Percentiles rank a stretch among this genome's conserved stretches.
Evolutionary conservation across 2,329 filamentous ascomycete species (phyloP).

Genomic region (Aspergillus ruber): DNA sequence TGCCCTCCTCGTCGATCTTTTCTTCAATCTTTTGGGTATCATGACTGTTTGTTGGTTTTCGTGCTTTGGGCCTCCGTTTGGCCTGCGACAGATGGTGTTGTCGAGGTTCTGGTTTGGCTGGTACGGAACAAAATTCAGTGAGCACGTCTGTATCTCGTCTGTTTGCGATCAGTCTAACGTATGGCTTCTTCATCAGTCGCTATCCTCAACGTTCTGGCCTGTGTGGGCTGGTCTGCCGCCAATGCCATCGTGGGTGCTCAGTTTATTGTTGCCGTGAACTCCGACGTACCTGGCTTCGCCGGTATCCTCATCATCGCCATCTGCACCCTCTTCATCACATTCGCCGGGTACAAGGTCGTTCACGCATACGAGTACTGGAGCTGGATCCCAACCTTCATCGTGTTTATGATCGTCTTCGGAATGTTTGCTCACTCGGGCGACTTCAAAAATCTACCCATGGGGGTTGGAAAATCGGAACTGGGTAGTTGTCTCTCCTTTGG

Average conservation of each 20-base stretch:
- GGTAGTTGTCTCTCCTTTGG: constrained; percentile 60
- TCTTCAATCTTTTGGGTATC: constrained; percentile 69
- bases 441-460: constrained; percentile 58
- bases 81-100: constrained; percentile 74
- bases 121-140: constrained; percentile 62
- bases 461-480: constrained; percentile 52
- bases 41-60: constrained; percentile 70
- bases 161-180: constrained; percentile 4
- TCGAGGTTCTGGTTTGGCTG: constrained; percentile 71
- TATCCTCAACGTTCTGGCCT: constrained; percentile 63
- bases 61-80: constrained; percentile 67
- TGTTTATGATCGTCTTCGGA: constrained; percentile 66
- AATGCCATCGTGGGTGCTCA: constrained; percentile 77
- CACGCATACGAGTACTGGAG: constrained; percentile 70
- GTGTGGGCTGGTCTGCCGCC: constrained; percentile 68
- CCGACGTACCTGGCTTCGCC: constrained; percentile 61
- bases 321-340: constrained; percentile 62
- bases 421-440: constrained; percentile 61
- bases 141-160: constrained; percentile 18
- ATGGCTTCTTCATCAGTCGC: constrained; percentile 45
- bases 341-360: constrained; percentile 69
- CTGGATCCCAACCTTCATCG: constrained; percentile 66
- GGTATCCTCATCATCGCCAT: constrained; percentile 68
- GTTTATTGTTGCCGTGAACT: constrained; percentile 67
- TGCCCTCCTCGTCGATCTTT: constrained; percentile 63